Conservation (phyloP, 2,329 filamentous ascomycete species). For the Colletotrichum tanaceti region DNA sequence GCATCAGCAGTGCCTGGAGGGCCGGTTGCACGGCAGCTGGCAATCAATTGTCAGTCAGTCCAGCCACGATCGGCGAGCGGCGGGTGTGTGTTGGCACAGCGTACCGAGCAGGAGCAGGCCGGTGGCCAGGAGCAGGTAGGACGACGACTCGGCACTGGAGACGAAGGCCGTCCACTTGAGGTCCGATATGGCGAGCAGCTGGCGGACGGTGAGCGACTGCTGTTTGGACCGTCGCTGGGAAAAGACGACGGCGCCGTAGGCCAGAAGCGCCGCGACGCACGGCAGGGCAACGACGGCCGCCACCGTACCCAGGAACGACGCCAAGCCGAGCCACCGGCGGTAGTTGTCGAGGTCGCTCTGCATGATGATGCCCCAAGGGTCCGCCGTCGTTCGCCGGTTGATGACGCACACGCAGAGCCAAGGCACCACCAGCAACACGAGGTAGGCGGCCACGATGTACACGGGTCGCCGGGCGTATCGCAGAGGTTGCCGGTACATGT, state of each 20-base stretch:
- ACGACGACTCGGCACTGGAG: conserved; percentile 19
- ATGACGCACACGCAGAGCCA: conserved; percentile 36
- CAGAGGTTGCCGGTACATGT: conserved; percentile 32
- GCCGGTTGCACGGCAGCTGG: conserved; percentile 30
- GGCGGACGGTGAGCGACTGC: conserved; percentile 34
- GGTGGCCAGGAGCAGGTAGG: conserved; percentile 30
- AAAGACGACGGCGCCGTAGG: conserved; percentile 37
- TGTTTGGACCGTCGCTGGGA: conserved; percentile 29
- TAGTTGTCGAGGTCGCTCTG: conserved; percentile 32
- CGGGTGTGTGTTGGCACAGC: neutral
- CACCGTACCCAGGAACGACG: conserved; percentile 30
- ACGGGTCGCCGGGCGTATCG: conserved; percentile 32
- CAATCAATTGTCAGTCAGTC: conserved; percentile 1
- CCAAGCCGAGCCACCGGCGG: conserved; percentile 27
- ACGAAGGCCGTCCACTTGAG: conserved; percentile 35
- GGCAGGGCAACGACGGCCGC: conserved; percentile 37
- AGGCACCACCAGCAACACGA: conserved; percentile 31
- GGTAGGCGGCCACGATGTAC: conserved; percentile 33
- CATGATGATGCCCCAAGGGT: conserved; percentile 28
- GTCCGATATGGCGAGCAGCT: conserved; percentile 37
- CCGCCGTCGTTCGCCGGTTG: conserved; percentile 24
- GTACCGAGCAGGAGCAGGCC: conserved; percentile 27
- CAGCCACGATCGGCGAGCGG: neutral
- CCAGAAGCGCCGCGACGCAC: conserved; percentile 34
- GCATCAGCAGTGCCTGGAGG: conserved; percentile 35